These are phyloP conservation scores for Castanea mollissima DNA, from an alignment of 306 rosid species.

Conservation along the genomic window DNA sequence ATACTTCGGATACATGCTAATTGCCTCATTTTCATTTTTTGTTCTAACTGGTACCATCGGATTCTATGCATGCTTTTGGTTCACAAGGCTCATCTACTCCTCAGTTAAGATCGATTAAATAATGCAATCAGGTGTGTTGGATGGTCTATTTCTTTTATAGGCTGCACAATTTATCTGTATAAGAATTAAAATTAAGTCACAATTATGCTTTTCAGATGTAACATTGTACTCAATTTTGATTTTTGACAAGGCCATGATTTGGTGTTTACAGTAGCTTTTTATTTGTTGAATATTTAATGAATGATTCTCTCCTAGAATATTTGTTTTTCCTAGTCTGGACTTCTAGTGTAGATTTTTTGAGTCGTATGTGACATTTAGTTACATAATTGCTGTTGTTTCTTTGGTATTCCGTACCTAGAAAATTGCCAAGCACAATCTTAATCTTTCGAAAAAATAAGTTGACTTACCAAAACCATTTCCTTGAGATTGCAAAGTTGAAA, in stretches of 20 bases:
- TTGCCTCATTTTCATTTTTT: conserved; percentile 89
- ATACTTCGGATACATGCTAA: conserved; percentile 94
- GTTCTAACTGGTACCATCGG: conserved; percentile 97
- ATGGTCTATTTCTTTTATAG: conserved; percentile 31
- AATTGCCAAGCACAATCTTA: not conserved
- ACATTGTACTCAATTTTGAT: conserved; percentile 81
- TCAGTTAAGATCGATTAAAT: conserved; percentile 89
- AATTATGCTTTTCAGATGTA: conserved; percentile 53
- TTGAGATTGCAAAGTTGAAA: not conserved
- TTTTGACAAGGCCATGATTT: conserved; percentile 45
- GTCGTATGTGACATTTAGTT: not conserved
- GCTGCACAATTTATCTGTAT: conserved; percentile 43
- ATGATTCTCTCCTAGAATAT: not conserved
- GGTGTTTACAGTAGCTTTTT: conserved; percentile 48
- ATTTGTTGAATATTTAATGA: conserved; percentile 33
- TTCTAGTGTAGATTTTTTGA: not conserved
- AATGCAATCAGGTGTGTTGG: conserved; percentile 20
- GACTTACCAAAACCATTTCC: not conserved
- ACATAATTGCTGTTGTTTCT: not conserved
- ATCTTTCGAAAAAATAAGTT: no score
- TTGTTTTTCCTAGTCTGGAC: not conserved
- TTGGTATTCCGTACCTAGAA: not conserved
- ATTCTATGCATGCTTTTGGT: conserved; percentile 95
- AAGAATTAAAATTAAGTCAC: conserved; percentile 57
- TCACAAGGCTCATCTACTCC: conserved; percentile 97